phyloP scores from a whole-genome alignment of 306 rosid species.

The Benincasa hispida region DNA sequence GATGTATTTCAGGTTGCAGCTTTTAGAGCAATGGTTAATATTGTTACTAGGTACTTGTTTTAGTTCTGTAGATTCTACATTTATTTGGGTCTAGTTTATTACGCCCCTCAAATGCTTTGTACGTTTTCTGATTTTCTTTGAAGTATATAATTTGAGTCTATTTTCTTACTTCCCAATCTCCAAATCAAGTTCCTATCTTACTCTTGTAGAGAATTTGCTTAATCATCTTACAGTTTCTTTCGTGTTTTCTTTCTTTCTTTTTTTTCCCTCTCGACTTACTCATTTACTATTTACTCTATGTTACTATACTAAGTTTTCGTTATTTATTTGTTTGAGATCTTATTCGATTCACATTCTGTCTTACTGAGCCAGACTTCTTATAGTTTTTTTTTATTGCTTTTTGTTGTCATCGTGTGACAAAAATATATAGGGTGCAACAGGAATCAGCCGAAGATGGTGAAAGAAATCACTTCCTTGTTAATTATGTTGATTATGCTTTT shows the following conservation, averaged over 20 bases:
- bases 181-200: background rate
- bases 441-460: slow-evolving; percentile 96
- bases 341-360: background rate
- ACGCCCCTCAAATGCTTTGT: background rate
- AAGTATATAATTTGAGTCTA: background rate
- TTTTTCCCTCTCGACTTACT: no score
- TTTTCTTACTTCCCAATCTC: background rate
- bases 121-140: background rate
- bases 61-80: slow-evolving; percentile 12
- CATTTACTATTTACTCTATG: background rate
- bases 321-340: background rate
- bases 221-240: background rate
- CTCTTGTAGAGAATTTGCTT: background rate
- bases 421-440: slow-evolving; percentile 83
- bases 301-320: background rate
- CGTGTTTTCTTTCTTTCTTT: background rate
- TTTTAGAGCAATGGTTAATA: slow-evolving; percentile 98
- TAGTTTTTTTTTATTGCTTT: slow-evolving; percentile 5
- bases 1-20: slow-evolving; percentile 82
- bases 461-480: slow-evolving; percentile 89
- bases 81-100: background rate
- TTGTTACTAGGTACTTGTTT: slow-evolving; percentile 70
- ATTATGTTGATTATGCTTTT: slow-evolving; percentile 87
- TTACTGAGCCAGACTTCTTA: background rate
- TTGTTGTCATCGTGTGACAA: slow-evolving; percentile 10